Base-by-base conservation (phyloP, 306 rosid genomes). In the Fragaria iinumae region DNA sequence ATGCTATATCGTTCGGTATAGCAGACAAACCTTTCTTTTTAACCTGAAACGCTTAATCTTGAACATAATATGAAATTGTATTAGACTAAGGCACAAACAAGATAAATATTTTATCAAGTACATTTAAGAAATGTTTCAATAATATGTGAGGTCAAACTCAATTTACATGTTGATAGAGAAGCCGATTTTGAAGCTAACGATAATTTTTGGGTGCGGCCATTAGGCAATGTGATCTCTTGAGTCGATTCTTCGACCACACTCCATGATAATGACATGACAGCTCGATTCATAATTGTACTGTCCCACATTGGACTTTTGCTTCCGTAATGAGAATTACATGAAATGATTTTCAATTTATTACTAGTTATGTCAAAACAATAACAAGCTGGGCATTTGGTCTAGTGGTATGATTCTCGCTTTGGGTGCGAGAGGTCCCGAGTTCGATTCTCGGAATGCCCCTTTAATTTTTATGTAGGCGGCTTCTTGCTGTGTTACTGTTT, bases 181-280 rank as follows among this genome's bases (percentile, higher is more conserved):
- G 6, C 2, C 1, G 3, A 52, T 17, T 17, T 50, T 50, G 57
- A 1, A 14, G 50, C 50, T 38, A 38, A 0, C 5, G 1, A 38
- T 41, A 10, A 41, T 56, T 56, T 56, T 21, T 56, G 32, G 63
- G n/a, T 20, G 25, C 7, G 60, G 23, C 8, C 7, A 7, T 20
- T 21, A 5, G 59, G 25, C 34, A 57, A 21, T 3, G 34, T 11
- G 49, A 10, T 69, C 10, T 14, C 12, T 56, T 29, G 21, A 10
- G 13, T n/a, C 62, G 6, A 55, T 43, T 62, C 39, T 43, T 63
- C 50, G 36, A 50, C 66, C 71, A 8, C 75, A n/a, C 76, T 23
- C 62, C 36, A 81, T 70, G 34, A 71, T 81, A 66, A 57, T 23
- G 62, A 56, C 62, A 63, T 69, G 84, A 41, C 68, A 75, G 38